Conservation (phyloP, 805 yeast genomes). For the Myxozyma vanderwaltii region DNA sequence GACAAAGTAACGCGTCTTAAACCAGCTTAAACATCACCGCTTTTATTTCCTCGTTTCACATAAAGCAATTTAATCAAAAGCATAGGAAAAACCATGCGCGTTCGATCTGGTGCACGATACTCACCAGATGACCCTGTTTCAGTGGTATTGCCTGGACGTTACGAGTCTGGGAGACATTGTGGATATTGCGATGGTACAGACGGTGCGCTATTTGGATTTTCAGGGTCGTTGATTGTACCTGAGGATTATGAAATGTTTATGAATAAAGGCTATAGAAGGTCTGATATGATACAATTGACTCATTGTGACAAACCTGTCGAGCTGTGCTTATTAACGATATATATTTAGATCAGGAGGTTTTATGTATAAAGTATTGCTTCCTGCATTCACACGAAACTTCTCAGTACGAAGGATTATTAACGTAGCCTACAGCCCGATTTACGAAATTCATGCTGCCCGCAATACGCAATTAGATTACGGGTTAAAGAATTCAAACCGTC, state of each 20-base stretch:
- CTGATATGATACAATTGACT: too few species aligned
- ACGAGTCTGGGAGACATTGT: slow-evolving; percentile 48
- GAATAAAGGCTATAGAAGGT: slow-evolving; percentile 60
- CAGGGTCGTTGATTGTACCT: slow-evolving; percentile 51
- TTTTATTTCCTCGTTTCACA: too few species aligned
- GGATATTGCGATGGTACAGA: slow-evolving; percentile 68
- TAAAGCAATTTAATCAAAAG: too few species aligned
- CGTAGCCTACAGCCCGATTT: slow-evolving; percentile 56
- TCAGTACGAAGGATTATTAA: background rate
- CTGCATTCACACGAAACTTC: background rate
- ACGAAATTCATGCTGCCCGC: slow-evolving; percentile 72
- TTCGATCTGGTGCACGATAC: too few species aligned
- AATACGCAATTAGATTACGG: slow-evolving; percentile 73
- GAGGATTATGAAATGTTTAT: slow-evolving; percentile 64
- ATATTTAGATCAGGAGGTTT: slow-evolving; percentile 72
- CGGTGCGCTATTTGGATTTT: slow-evolving; percentile 40
- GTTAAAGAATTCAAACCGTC: slow-evolving; percentile 50
- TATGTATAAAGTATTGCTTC: slow-evolving; percentile 48
- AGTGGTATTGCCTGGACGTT: slow-evolving; percentile 15
- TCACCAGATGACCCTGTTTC: slow-evolving; percentile 9
- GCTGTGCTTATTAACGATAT: background rate
- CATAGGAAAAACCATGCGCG: too few species aligned
- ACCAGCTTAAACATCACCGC: too few species aligned
- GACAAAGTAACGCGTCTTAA: too few species aligned
- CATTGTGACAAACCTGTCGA: too few species aligned